Evolutionary conservation across 1,284 basidiomycete species (phyloP).

Genomic region (Ceratobasidium sp.): DNA sequence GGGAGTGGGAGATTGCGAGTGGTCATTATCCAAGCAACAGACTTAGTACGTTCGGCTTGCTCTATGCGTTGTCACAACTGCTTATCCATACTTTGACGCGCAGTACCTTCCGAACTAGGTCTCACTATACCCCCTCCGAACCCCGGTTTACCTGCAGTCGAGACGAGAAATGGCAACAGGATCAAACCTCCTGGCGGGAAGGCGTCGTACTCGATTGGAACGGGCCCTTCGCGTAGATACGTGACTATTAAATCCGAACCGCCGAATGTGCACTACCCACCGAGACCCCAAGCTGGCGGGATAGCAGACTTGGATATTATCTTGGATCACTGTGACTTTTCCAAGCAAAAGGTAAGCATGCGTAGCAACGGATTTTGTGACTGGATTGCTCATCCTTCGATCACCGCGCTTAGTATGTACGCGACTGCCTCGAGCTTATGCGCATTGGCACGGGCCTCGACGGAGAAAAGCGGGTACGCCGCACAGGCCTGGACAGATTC

Average conservation of each 20-base stretch:
- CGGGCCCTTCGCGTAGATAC: conserved; percentile 80
- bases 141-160: conserved; percentile 71
- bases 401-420: conserved; percentile 68
- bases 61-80: conserved; percentile 27
- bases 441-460: conserved; percentile 74
- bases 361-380: conserved; percentile 39
- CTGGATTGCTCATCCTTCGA: conserved; percentile 38
- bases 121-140: conserved; percentile 69
- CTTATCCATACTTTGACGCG: conserved; percentile 41
- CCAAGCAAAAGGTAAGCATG: conserved; percentile 72
- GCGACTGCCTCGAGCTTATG: conserved; percentile 79
- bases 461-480: conserved; percentile 65
- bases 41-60: conserved; percentile 61
- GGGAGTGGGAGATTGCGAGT: conserved; percentile 91
- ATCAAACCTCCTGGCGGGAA: conserved; percentile 44
- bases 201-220: conserved; percentile 60
- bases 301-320: conserved; percentile 87
- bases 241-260: conserved; percentile 70
- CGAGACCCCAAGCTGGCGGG: conserved; percentile 82
- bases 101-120: conserved; percentile 80
- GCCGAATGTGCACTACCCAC: conserved; percentile 76
- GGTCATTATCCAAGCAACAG: conserved; percentile 89
- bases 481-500: conserved; percentile 70
- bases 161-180: conserved; percentile 50
- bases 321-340: conserved; percentile 90